Evolutionary conservation across 805 yeast genomes (phyloP).

Genomic region (Yarrowia sp.): DNA sequence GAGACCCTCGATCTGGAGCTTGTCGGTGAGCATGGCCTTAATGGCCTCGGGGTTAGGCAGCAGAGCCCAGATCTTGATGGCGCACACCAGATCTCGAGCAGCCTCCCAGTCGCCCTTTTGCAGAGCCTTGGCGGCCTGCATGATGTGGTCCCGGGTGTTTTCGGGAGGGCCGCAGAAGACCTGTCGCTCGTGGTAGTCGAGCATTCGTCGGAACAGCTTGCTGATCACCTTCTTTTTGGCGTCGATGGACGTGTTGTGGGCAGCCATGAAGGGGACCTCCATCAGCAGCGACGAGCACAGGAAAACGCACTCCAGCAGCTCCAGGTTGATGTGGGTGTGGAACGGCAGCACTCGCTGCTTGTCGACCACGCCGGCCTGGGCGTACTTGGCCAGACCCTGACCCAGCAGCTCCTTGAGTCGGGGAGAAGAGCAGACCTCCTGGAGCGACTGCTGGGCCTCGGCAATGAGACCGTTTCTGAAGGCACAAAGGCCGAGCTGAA

Average conservation of each 20-base stretch:
- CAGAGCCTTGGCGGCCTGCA: slow-evolving; percentile 89
- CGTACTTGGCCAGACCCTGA: slow-evolving; percentile 82
- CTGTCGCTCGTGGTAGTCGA: slow-evolving; percentile 93
- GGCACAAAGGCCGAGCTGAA: slow-evolving; percentile 94
- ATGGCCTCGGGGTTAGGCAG: slow-evolving; percentile 72
- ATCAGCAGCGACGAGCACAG: slow-evolving; percentile 86
- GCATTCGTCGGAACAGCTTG: slow-evolving; percentile 87
- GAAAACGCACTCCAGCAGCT: slow-evolving; percentile 91
- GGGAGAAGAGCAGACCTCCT: slow-evolving; percentile 84
- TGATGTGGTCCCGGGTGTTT: slow-evolving; percentile 89
- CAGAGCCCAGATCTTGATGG: slow-evolving; percentile 86
- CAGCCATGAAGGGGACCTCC: slow-evolving; percentile 90
- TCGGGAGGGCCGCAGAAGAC: slow-evolving; percentile 98
- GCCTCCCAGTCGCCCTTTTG: slow-evolving; percentile 89
- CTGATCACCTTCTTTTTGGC: slow-evolving; percentile 70
- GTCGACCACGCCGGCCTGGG: slow-evolving; percentile 60
- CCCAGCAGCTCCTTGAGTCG: slow-evolving; percentile 92
- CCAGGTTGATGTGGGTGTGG: slow-evolving; percentile 97
- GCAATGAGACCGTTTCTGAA: slow-evolving; percentile 86
- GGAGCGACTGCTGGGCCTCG: slow-evolving; percentile 85
- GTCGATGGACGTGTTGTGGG: slow-evolving; percentile 57
- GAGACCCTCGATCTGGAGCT: slow-evolving; percentile 87
- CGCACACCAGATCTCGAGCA: slow-evolving; percentile 71
- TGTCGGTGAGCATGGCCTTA: slow-evolving; percentile 69
- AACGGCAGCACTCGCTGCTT: slow-evolving; percentile 88